Conservation (phyloP, 202 grass and related monocot genomes). For the Carex arenaria region DNA sequence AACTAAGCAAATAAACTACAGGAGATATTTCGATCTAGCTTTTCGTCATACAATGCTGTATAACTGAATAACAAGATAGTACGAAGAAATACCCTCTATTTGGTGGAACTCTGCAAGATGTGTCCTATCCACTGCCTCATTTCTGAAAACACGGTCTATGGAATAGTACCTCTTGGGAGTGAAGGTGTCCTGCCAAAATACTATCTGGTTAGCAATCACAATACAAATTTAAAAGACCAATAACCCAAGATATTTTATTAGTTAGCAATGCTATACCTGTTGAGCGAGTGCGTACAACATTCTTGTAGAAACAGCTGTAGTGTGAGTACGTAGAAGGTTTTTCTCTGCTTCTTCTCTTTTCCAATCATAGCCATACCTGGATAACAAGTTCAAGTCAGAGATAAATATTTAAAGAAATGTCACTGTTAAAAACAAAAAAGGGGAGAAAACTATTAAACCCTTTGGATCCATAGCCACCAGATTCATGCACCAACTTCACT, state of each 20-base stretch:
- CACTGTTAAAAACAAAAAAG: background rate
- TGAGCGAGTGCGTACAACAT: conserved; percentile 92
- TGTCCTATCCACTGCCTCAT: conserved; percentile 91
- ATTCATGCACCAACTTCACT: conserved; percentile 85
- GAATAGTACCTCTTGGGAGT: conserved; percentile 89
- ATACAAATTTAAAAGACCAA: conserved; percentile 10
- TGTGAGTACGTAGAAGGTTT: conserved; percentile 88
- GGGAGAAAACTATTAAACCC: conserved; percentile 40
- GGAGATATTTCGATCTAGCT: background rate
- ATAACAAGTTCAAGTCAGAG: conserved; percentile 23
- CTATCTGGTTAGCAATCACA: background rate
- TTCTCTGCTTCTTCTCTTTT: conserved; percentile 93
- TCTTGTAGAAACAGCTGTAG: conserved; percentile 92
- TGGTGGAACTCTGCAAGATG: conserved; percentile 99
- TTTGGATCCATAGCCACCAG: conserved; percentile 80
- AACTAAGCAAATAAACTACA: conserved; percentile 13
- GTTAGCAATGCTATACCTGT: conserved; percentile 40
- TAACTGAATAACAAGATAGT: conserved; percentile 15
- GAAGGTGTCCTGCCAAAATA: conserved; percentile 59
- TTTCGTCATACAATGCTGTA: background rate
- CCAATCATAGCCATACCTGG: conserved; percentile 92
- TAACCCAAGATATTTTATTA: conserved; percentile 14
- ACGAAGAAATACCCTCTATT: conserved; percentile 58
- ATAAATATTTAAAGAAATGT: background rate
- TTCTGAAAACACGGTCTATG: conserved; percentile 87